These are phyloP conservation scores for Aspergillus hancockii DNA, from an alignment of 495 filamentous ascomycete species.

Conservation along the genomic window DNA sequence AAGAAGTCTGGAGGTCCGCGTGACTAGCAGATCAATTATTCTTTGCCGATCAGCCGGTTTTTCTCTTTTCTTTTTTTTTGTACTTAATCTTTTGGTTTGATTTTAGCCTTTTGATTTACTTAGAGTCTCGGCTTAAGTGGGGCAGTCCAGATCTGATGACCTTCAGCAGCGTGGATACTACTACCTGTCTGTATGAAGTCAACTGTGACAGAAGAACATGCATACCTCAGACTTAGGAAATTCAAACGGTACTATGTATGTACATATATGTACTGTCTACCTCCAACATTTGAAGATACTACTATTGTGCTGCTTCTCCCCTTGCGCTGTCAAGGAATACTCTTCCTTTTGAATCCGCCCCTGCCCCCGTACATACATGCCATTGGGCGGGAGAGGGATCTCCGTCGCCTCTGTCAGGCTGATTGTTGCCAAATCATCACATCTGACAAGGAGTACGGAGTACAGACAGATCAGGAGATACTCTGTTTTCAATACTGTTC, in stretches of 20 bases:
- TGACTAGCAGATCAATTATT: conserved; percentile 37
- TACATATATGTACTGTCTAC: too few relatives aligned
- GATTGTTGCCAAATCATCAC: not conserved
- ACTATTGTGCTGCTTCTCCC: too few relatives aligned
- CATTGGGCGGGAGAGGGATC: too few relatives aligned
- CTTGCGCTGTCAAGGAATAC: too few relatives aligned
- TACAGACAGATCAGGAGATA: not conserved
- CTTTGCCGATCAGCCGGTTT: not conserved
- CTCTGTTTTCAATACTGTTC: not conserved
- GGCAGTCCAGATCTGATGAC: conserved; percentile 26
- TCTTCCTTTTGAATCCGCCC: too few relatives aligned
- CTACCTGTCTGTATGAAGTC: not conserved
- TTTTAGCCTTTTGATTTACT: not conserved
- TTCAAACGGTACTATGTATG: too few relatives aligned
- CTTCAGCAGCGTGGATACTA: not conserved
- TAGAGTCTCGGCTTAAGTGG: conserved; percentile 22
- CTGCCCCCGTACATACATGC: too few relatives aligned
- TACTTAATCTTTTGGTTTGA: not conserved
- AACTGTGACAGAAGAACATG: too few relatives aligned
- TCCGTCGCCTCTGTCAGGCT: too few relatives aligned
- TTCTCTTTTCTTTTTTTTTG: conserved; percentile 7
- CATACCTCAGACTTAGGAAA: too few relatives aligned
- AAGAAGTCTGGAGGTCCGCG: conserved; percentile 24
- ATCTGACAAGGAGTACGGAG: too few relatives aligned
- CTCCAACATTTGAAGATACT: too few relatives aligned